Conservation (phyloP, 805 yeast genomes). For the Lipomyces sp. region DNA sequence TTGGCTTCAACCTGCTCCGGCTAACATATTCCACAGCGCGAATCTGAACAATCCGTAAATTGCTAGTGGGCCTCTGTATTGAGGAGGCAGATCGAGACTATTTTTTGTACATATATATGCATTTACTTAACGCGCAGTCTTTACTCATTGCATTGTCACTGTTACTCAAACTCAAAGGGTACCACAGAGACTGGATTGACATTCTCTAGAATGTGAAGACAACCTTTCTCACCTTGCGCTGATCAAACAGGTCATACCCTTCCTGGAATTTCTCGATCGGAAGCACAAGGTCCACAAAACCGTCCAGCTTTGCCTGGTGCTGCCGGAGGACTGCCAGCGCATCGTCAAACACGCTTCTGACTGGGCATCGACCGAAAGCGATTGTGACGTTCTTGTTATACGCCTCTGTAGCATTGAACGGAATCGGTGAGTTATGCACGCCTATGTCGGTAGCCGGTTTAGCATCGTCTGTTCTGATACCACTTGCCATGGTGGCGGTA, state of each 20-base stretch:
- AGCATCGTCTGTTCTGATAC: too few species aligned
- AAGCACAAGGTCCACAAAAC: slow-evolving; percentile 50
- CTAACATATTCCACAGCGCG: background rate
- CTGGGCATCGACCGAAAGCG: slow-evolving; percentile 64
- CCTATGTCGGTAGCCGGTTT: slow-evolving; percentile 32
- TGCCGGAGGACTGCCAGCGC: slow-evolving; percentile 48
- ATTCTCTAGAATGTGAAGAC: slow-evolving; percentile 39
- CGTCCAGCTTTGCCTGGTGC: slow-evolving; percentile 46
- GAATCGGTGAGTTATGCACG: slow-evolving; percentile 48
- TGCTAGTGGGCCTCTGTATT: too few species aligned
- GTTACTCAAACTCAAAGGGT: too few species aligned
- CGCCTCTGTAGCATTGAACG: slow-evolving; percentile 56
- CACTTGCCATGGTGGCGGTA: background rate
- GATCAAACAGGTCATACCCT: slow-evolving; percentile 52
- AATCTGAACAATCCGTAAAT: background rate
- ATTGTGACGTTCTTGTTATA: slow-evolving; percentile 55
- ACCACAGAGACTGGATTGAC: too few species aligned
- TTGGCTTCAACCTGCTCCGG: too few species aligned
- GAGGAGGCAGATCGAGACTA: too few species aligned
- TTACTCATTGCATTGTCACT: too few species aligned
- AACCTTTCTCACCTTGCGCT: slow-evolving; percentile 54
- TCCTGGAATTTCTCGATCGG: slow-evolving; percentile 46
- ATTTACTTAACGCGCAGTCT: too few species aligned
- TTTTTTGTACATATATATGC: too few species aligned
- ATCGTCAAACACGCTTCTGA: slow-evolving; percentile 54